Base-by-base conservation (phyloP, 2,329 filamentous ascomycete genomes). In the Trichoderma hamatum region DNA sequence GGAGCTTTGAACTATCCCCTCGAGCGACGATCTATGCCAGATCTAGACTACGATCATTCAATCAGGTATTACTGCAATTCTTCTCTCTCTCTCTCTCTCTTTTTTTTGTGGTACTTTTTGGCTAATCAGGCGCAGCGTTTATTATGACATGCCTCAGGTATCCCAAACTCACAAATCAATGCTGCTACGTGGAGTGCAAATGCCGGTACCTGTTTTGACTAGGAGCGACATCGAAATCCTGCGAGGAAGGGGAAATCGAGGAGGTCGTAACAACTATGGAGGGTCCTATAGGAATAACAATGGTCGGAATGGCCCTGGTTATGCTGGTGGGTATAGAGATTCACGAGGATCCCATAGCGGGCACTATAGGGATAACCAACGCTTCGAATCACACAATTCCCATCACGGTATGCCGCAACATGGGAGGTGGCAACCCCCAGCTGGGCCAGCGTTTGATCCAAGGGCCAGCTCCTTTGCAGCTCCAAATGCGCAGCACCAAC, bases 91-190 rank as follows among this genome's bases (percentile, higher is more conserved):
- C 9, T 30, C 30, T 30, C 9, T 7, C 9, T 30, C 30, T 9
- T 43, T 39, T 39, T 39, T 39, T 5, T 34, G 14, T 52, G 28
- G n/a, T n/a, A 51, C 5, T 61, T n/a, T 10, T 43, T 10, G 49
- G 69, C 80, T 83, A 76, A 82, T 73, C 14, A 34, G 14, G 28
- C 26, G 7, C 72, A 97, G 92, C 76, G 94, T 98, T 13, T 84
- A 92, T 75, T 99, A 96, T 77, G 89, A 93, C 55, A 91, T 97
- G 81, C 94, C 95, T 0, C 84, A 86, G 51, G 88, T 88, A 21
- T 84, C 84, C 11, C 87, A 92, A 74, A 83, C 88, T 5, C 96
- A 99, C 81, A 97, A 97, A 78, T 97, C 94, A 6, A 96, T 97
- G 92, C 86, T 99, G 16, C 85, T 99, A 43, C 90, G 93, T 3